Evolutionary conservation across 2,329 filamentous ascomycete genomes (phyloP).

Genomic region (Fusarium sp.): DNA sequence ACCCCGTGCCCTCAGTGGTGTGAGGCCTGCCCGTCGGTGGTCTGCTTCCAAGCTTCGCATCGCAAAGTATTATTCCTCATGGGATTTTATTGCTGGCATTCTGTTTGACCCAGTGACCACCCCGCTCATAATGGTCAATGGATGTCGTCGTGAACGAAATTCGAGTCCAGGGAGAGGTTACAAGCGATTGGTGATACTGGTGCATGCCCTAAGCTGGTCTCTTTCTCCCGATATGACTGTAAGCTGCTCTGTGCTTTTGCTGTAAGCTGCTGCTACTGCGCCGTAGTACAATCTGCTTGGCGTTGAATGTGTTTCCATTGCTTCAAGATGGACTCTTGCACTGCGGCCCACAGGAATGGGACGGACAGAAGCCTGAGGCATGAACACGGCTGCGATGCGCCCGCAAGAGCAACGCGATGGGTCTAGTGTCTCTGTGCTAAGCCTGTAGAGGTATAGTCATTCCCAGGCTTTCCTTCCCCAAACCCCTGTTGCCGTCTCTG

Average conservation of each 20-base stretch:
- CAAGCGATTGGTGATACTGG: conserved; percentile 15
- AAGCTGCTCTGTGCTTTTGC: conserved; percentile 26
- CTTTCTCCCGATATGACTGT: conserved; percentile 19
- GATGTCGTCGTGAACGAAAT: conserved; percentile 8
- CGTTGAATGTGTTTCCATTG: conserved; percentile 12
- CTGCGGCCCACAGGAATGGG: conserved; percentile 34
- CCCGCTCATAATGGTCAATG: conserved; percentile 40
- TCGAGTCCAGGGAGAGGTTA: conserved; percentile 27
- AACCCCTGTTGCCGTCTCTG: conserved; percentile 32
- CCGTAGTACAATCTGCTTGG: conserved; percentile 26
- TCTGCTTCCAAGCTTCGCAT: conserved; percentile 43
- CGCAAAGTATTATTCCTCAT: conserved; percentile 32
- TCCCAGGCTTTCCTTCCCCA: conserved; percentile 6
- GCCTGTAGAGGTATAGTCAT: conserved; percentile 10
- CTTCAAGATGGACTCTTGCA: conserved; percentile 10
- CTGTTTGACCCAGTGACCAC: conserved; percentile 35
- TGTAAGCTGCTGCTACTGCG: conserved; percentile 24
- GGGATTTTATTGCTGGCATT: conserved; percentile 40
- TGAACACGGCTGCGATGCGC: conserved; percentile 23
- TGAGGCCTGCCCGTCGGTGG: conserved; percentile 44
- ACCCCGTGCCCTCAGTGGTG: conserved; percentile 43
- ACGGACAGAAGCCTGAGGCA: conserved; percentile 37
- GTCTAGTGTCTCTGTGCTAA: conserved; percentile 19
- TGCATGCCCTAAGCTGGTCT: conserved; percentile 16
- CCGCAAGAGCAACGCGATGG: conserved; percentile 31